Base-by-base conservation (phyloP, 371 early-diverging fungal species). In the Mortierella polycephala region DNA sequence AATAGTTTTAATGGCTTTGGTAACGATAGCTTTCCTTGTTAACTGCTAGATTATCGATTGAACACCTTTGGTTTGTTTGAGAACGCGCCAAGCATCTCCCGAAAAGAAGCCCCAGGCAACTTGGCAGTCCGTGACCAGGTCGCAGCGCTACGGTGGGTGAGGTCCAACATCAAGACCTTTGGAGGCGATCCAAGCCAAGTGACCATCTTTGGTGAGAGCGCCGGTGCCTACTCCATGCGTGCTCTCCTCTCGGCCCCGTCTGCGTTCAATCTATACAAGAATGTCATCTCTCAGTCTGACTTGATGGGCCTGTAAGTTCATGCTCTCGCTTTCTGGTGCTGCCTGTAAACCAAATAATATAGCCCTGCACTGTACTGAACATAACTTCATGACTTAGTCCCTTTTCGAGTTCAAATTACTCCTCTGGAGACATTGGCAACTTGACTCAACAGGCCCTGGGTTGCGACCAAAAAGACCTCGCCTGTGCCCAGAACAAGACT, bases 81-180 rank as follows among this genome's bases (percentile, higher is more conserved):
- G 54, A 60, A 64, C 16, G n/a, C 30, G 5, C 65, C 64, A 0
- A 60, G 13, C 0, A 66, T 71, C 49, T 30, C 68, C n/a, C 75
- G 58, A 2, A 57, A 66, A 5, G 30, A 44, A 12, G 75, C 75
- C 13, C 56, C 68, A 14, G 74, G 71, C 6, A 77, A 70, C 54
- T 23, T 63, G n/a, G 67, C 66, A 1, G 46, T 50, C 13, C 71
- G 65, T 11, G 80, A 71, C 39, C 76, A 69, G 21, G 63, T 72
- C 10, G 44, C 75, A 0, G 88, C 85, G 0, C 57, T 88, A 9
- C 46, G 71, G 20, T 88, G 88, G 88, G 80, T 88, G 8, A 70
- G 73, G 16, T 54, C 60, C 3, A 85, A 88, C 70, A 84, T 86
- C 67, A 77, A 54, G 2, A 21, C 72, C 3, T 88, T 88, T 69